Evolutionary conservation across 768 basidiomycete genomes (phyloP), one percentile per base, ranked within the genome.

Genomic region (Cyclocybe aegerita): DNA sequence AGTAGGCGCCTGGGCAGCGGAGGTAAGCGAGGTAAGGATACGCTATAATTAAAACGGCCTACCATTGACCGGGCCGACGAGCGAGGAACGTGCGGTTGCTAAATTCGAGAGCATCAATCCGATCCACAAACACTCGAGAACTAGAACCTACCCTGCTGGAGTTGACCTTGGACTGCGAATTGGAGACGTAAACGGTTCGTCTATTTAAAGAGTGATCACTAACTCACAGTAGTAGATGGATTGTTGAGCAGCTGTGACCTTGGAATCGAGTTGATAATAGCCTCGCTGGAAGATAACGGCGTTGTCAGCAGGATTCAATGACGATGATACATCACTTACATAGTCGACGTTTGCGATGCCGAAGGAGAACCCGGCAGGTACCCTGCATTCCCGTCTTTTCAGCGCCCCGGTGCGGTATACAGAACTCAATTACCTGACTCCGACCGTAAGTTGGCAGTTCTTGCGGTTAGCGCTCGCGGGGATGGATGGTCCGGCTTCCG

Each of bases 201-300:
- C 5, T 23, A 17, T 37, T 39, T 30, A 12, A 12, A 16, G 12
- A 23, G 33, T 15, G 15, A 38, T 30, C 17, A 8, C 17, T 33
- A 10, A 36, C 61, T 43, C 35, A 63, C 60, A 61, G 56, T 61
- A 65, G 32, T 65, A 65, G 15, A 59, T 60, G 9, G 61, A 57
- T 39, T 63, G 59, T 38, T 65, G 64, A 3, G 58, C 34, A 15
- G 60, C 60, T 10, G 60, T 61, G 1, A 61, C 64, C 34, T 53
- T 49, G 15, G 39, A 50, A 43, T 63, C 64, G 14, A 63, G 57
- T 47, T 65, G 61, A 45, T 65, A 62, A 49, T 60, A 65, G 16
- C 61, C 61, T 30, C 61, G 61, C 58, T 62, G 11, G 23, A 23
- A 3, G 23, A 17, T 39, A 10, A 9, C 7, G 46, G 38, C 5